phyloP scores from a whole-genome alignment of 441 rosid genomes.

The Populus hybrid region DNA sequence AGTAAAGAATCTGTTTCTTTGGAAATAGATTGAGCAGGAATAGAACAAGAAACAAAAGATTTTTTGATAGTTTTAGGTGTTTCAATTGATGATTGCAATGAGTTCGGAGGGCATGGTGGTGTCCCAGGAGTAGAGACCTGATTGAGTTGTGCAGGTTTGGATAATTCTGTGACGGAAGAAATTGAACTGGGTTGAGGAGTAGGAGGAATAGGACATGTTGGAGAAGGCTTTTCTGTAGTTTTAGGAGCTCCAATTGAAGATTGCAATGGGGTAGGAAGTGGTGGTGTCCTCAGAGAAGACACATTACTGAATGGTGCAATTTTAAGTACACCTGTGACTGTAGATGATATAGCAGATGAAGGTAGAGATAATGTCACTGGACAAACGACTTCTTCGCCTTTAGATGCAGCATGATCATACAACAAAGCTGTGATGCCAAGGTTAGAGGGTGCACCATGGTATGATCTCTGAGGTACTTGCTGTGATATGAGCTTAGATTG shows the following conservation, averaged over 20 bases:
- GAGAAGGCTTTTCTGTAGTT: conserved; percentile 9
- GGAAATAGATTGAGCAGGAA: conserved; percentile 11
- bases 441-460: conserved; percentile 45
- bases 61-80: conserved; percentile 5
- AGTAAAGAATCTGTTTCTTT: conserved; percentile 13
- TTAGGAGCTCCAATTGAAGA: conserved; percentile 14
- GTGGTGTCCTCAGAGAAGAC: conserved; percentile 21
- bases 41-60: background rate
- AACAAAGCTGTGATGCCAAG: conserved; percentile 72
- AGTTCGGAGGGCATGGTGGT: conserved; percentile 23
- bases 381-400: conserved; percentile 35
- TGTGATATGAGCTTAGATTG: conserved; percentile 62
- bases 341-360: conserved; percentile 28
- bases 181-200: conserved; percentile 11
- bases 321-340: conserved; percentile 27
- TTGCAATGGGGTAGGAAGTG: conserved; percentile 24
- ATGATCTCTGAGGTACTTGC: conserved; percentile 41
- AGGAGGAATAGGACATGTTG: conserved; percentile 6
- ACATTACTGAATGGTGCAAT: conserved; percentile 23
- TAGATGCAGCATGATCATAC: conserved; percentile 55
- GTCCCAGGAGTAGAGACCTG: conserved; percentile 19
- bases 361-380: conserved; percentile 33
- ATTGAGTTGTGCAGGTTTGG: conserved; percentile 27
- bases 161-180: conserved; percentile 27
- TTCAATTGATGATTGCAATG: conserved; percentile 15